These are phyloP conservation scores for Xylaria castorea DNA, from an alignment of 495 filamentous ascomycete genomes.

Conservation along the genomic window DNA sequence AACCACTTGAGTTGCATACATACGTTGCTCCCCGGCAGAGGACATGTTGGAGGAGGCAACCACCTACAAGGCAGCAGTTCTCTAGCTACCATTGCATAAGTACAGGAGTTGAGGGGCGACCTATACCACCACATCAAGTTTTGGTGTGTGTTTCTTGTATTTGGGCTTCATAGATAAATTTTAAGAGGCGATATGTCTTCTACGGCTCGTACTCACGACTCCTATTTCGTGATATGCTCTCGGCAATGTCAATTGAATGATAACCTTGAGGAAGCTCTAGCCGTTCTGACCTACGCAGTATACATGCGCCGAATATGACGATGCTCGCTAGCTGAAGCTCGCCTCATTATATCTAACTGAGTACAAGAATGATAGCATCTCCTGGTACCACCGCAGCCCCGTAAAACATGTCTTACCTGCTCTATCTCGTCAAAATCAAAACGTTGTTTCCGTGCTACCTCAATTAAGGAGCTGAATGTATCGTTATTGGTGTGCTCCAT, in stretches of 20 bases:
- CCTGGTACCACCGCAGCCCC: not conserved
- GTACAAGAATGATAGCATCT: not conserved
- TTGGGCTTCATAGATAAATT: constrained; percentile 29
- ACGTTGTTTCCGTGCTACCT: not conserved
- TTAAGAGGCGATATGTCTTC: constrained; percentile 12
- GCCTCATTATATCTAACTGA: not conserved
- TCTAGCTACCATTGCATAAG: constrained; percentile 28
- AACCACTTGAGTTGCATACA: not conserved
- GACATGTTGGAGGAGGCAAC: not conserved
- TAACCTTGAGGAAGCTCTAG: not conserved
- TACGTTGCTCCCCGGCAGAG: not conserved
- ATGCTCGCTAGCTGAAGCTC: not conserved
- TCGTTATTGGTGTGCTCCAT: not conserved
- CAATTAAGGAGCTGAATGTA: no score
- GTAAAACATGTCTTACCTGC: not conserved
- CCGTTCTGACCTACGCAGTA: not conserved
- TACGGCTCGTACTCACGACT: not conserved
- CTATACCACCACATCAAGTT: constrained; percentile 29
- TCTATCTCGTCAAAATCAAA: not conserved
- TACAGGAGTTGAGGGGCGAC: constrained; percentile 30
- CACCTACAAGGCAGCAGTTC: constrained; percentile 1
- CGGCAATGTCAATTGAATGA: not conserved
- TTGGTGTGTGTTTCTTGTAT: constrained; percentile 24
- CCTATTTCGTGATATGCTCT: not conserved
- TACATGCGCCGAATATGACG: not conserved